phyloP scores from a whole-genome alignment of 2,329 filamentous ascomycete species.

The Sordariomycetes sp. region DNA sequence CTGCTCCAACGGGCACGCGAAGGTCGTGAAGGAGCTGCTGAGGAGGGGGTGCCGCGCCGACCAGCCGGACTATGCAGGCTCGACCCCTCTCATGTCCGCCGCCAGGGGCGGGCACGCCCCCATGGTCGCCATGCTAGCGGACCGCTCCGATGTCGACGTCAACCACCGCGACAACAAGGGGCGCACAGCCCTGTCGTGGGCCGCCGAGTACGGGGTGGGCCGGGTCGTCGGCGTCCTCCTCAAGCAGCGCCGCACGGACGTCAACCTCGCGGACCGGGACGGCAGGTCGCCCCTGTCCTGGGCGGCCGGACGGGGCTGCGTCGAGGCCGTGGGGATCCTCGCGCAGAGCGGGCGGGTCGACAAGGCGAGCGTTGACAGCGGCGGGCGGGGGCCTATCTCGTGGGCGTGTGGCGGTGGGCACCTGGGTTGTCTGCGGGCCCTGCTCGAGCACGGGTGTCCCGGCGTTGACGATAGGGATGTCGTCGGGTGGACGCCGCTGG shows the following conservation, averaged over 20 bases:
- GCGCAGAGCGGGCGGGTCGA: constrained; percentile 14
- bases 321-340: constrained; percentile 13
- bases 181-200: constrained; percentile 22
- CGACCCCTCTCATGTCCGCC: constrained; percentile 21
- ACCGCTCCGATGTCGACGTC: constrained; percentile 12
- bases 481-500: constrained; percentile 22
- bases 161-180: constrained; percentile 19
- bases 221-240: constrained; percentile 14
- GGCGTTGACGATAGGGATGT: constrained; percentile 20
- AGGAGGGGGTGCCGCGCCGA: constrained; percentile 11
- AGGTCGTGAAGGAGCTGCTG: constrained; percentile 17
- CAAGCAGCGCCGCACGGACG: constrained; percentile 12
- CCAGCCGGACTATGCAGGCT: constrained; percentile 13
- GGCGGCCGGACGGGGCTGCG: constrained; percentile 17
- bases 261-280: constrained; percentile 15
- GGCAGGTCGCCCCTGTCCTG: constrained; percentile 19
- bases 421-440: constrained; percentile 13
- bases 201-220: constrained; percentile 16
- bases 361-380: constrained; percentile 15
- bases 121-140: constrained; percentile 13
- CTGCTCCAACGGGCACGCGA: constrained; percentile 17
- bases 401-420: constrained; percentile 16
- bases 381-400: constrained; percentile 18
- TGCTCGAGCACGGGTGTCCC: constrained; percentile 16
- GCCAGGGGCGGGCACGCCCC: constrained; percentile 14